phyloP scores from a whole-genome alignment of 257 asterid genomes.

The Nicotiana noctiflora region DNA sequence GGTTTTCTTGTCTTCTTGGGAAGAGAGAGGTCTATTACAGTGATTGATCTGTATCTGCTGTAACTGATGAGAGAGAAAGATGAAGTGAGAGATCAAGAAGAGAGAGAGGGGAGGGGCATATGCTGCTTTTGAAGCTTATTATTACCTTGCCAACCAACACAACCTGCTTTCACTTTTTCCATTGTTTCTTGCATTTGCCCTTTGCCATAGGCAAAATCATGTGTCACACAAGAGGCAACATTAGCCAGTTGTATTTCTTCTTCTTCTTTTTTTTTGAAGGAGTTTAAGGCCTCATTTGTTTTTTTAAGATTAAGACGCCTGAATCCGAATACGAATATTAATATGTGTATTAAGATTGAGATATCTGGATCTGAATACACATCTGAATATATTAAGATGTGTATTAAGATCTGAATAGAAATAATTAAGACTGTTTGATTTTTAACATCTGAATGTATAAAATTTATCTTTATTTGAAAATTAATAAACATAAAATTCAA shows the following conservation, averaged over 20 bases:
- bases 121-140: conserved; percentile 49
- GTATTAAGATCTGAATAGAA: no score
- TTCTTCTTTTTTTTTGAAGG: neutral
- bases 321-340: no score
- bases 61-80: conserved; percentile 14
- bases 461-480: no score
- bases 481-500: no score
- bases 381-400: no score
- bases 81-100: conserved; percentile 30
- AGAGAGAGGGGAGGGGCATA: conserved; percentile 25
- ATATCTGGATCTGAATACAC: no score
- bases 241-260: conserved; percentile 30
- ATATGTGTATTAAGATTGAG: no score
- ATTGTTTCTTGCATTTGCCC: conserved; percentile 46
- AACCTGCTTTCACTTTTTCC: conserved; percentile 35
- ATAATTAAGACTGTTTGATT: no score
- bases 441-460: no score
- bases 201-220: conserved; percentile 25
- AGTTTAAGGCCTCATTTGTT: no score
- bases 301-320: no score
- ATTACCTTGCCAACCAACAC: conserved; percentile 41
- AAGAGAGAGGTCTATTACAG: conserved; percentile 11
- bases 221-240: conserved; percentile 27
- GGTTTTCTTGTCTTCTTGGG: conserved; percentile 5
- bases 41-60: conserved; percentile 18